Evolutionary conservation across 2,329 filamentous ascomycete genomes (phyloP).

Genomic region (Metarhizium album): DNA sequence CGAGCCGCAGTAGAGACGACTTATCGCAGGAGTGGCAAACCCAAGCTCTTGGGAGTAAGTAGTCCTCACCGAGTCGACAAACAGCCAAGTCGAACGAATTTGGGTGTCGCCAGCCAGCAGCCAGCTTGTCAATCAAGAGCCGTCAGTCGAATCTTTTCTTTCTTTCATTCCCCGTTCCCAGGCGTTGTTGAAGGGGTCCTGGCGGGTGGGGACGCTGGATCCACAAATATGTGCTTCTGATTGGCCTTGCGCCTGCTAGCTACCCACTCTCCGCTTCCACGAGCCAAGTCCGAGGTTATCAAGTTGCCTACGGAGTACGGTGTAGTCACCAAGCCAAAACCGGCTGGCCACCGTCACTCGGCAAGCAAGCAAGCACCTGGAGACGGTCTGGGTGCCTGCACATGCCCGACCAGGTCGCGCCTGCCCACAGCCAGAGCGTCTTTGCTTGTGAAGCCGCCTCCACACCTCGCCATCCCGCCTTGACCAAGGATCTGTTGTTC

Average conservation of each 20-base stretch:
- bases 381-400: not conserved
- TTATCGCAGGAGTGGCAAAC: no score
- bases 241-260: conserved; percentile 12
- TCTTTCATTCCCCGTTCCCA: conserved; percentile 13
- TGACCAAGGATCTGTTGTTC: not conserved
- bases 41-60: not conserved
- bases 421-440: not conserved
- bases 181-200: conserved; percentile 1
- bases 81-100: not conserved
- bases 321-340: no score
- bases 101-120: not conserved
- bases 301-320: no score
- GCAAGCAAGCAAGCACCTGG: not conserved
- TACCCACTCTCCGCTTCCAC: not conserved
- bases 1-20: no score
- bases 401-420: not conserved
- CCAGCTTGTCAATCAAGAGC: not conserved
- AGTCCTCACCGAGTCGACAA: not conserved
- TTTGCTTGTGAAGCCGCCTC: conserved; percentile 5
- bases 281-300: conserved; percentile 1
- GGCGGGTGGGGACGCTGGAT: conserved; percentile 14
- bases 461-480: conserved; percentile 1
- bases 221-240: conserved; percentile 11
- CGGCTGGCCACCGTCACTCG: no score
- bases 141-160: conserved; percentile 16